Evolutionary conservation across 805 yeast genomes (phyloP).

Genomic region (Metschnikowia anglica): DNA sequence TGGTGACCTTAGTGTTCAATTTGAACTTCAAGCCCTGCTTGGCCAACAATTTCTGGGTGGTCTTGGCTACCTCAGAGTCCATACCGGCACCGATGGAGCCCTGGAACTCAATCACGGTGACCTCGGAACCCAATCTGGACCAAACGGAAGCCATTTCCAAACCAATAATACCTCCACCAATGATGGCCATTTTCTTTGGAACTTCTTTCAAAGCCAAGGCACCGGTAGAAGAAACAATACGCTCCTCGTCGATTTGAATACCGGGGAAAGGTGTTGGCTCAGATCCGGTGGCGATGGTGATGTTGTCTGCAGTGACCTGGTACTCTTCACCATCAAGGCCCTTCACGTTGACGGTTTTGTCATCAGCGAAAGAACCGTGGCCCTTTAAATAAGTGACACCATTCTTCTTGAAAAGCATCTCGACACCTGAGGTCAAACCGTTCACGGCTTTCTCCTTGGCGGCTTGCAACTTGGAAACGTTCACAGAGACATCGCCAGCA

Average conservation of each 20-base stretch:
- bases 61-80: slow-evolving; percentile 93
- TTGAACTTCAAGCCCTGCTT: slow-evolving; percentile 96
- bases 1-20: slow-evolving; percentile 84
- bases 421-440: slow-evolving; percentile 91
- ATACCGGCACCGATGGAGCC: slow-evolving; percentile 94
- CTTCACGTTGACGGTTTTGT: slow-evolving; percentile 70
- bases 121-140: slow-evolving; percentile 92
- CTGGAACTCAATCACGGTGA: slow-evolving; percentile 90
- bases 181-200: slow-evolving; percentile 88
- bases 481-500: slow-evolving; percentile 65
- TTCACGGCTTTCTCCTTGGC: slow-evolving; percentile 90
- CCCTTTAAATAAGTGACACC: slow-evolving; percentile 95
- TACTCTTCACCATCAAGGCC: slow-evolving; percentile 87
- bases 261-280: slow-evolving; percentile 99
- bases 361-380: slow-evolving; percentile 81
- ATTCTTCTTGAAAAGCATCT: slow-evolving; percentile 92
- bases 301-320: slow-evolving; percentile 73
- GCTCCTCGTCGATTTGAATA: slow-evolving; percentile 91
- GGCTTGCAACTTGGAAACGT: slow-evolving; percentile 77
- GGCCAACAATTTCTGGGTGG: slow-evolving; percentile 82
- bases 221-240: slow-evolving; percentile 96
- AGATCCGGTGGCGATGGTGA: slow-evolving; percentile 97
- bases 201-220: slow-evolving; percentile 79
- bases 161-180: slow-evolving; percentile 99
- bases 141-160: slow-evolving; percentile 99